Base-by-base conservation (phyloP, 176 grass and related monocot species). In the Oryza officinalis region DNA sequence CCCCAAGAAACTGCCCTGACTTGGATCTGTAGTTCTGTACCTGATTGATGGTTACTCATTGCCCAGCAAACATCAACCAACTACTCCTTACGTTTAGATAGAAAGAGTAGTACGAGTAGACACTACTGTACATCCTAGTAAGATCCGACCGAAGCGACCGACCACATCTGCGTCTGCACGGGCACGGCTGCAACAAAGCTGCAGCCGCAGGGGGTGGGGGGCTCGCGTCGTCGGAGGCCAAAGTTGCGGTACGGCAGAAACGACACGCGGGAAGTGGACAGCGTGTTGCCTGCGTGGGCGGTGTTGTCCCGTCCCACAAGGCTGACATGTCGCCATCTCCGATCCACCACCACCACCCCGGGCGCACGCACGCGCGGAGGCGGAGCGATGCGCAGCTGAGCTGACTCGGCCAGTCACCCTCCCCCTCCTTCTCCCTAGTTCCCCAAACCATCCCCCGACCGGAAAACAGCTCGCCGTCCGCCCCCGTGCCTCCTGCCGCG, bases 271-370 rank as follows among this genome's bases (percentile, higher is more conserved):
- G 22, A 45, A 70, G 33, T 2, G 43, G 28, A 70, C 46, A 14
- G 43, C 64, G 50, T 61, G 54, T 8, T 47, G 27, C 30, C 26
- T 13, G 60, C 25, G 80, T 20, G 47, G 20, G 27, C 28, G 47
- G 25, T 43, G 33, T 72, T 35, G 25, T 63, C 22, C 22, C 27
- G 6, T 30, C 7, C 30, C 12, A 38, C 79, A 27, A 26, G 18
- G n/a, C 20, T 35, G 65, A 22, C 72, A 80, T 72, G 81, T 79
- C 67, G 17, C 86, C 35, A 31, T 75, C 74, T 23, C 86, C 40
- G 32, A 64, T n/a, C 63, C 63, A 47, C 26, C 61, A 20, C 74
- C 72, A 66, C 28, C 44, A 17, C 47, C n/a, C n/a, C n/a, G 27
- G 18, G 9, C 28, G 52, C 68, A 22, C 72, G 61, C 49, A 46